A percentile compares a stretch with the other conserved stretches of the same genome.
Evolutionary conservation across 2,329 filamentous ascomycete species (phyloP).

Genomic region (Penicillium sp.): DNA sequence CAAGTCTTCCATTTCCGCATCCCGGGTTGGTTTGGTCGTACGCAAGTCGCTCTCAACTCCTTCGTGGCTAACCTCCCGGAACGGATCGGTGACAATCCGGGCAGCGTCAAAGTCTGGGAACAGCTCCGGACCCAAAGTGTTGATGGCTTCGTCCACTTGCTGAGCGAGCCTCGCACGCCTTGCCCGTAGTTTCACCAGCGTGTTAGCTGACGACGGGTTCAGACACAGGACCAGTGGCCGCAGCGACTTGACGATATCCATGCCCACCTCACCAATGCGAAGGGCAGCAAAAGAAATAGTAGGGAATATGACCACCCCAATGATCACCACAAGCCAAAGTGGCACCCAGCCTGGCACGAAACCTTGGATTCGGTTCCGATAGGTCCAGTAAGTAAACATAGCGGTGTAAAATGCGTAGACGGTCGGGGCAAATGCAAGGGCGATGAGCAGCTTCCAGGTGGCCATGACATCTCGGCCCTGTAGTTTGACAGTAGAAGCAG

Average conservation of each 20-base stretch:
- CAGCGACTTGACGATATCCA: conserved; percentile 96
- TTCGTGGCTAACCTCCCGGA: conserved; percentile 31
- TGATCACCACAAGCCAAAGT: conserved; percentile 68
- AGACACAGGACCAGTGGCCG: conserved; percentile 81
- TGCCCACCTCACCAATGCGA: conserved; percentile 93
- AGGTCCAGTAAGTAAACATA: conserved; percentile 70
- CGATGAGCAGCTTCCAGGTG: conserved; percentile 90
- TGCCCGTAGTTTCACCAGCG: conserved; percentile 70
- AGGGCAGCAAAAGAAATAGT: conserved; percentile 87
- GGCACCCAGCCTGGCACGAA: conserved; percentile 74
- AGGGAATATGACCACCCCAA: conserved; percentile 76
- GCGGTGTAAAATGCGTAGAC: conserved; percentile 78
- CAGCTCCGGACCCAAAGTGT: conserved; percentile 89
- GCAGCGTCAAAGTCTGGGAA: conserved; percentile 90
- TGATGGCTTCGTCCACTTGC: conserved; percentile 87
- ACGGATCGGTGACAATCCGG: conserved; percentile 59
- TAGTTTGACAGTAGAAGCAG: conserved; percentile 82
- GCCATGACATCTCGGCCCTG: conserved; percentile 85
- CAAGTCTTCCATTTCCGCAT: conserved; percentile 22
- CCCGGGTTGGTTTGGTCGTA: conserved; percentile 24
- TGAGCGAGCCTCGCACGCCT: conserved; percentile 69
- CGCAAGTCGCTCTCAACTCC: conserved; percentile 16
- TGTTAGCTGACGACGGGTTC: conserved; percentile 77
- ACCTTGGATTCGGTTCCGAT: conserved; percentile 77
- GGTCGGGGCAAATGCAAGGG: conserved; percentile 73